Conservation (phyloP, 306 rosid genomes). For the Casuarina cunninghamiana region DNA sequence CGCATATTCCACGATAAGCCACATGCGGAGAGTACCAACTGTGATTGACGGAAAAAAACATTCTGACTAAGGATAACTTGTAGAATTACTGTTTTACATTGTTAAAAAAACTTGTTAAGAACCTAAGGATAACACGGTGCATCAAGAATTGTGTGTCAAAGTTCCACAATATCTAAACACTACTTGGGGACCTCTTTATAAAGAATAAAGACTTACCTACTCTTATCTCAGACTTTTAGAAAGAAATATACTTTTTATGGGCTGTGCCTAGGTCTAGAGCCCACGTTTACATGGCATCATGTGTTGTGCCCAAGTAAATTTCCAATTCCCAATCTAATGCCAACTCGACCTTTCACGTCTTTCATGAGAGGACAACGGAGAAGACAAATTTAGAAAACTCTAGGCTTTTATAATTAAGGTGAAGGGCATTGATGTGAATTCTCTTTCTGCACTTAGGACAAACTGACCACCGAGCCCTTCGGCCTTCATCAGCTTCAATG, state of each 20-base stretch:
- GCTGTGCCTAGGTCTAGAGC: too few relatives aligned
- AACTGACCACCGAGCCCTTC: not conserved
- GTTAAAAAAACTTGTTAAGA: too few relatives aligned
- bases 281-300: too few relatives aligned
- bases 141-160: too few relatives aligned
- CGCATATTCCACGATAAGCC: not conserved
- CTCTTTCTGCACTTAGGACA: not conserved
- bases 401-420: constrained; percentile 10
- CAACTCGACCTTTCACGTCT: constrained; percentile 20
- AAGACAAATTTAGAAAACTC: constrained; percentile 20
- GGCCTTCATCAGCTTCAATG: constrained; percentile 1
- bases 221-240: too few relatives aligned
- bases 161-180: too few relatives aligned
- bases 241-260: too few relatives aligned
- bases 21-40: not conserved
- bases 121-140: too few relatives aligned
- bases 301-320: not conserved
- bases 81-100: too few relatives aligned
- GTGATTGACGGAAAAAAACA: not conserved
- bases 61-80: too few relatives aligned
- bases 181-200: too few relatives aligned
- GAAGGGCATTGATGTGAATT: constrained; percentile 20
- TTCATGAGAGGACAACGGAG: constrained; percentile 27
- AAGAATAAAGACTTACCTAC: too few relatives aligned
- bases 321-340: constrained; percentile 13